Conservation (phyloP, 2,329 filamentous ascomycete species). For the Cladosporium colombiae region DNA sequence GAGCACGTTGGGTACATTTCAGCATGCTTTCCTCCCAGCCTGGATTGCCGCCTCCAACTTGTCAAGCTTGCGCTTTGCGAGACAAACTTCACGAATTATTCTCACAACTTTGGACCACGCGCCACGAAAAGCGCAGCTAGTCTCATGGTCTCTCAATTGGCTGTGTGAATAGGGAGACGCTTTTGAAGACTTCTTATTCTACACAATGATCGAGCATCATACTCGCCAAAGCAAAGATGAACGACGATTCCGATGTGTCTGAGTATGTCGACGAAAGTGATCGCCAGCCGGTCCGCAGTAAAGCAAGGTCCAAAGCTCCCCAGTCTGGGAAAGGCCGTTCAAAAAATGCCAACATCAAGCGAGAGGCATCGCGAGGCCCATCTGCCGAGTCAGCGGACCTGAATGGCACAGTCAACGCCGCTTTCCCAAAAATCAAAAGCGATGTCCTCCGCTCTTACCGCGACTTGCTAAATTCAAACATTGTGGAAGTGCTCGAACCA, state of each 20-base stretch:
- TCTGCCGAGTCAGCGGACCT: background rate
- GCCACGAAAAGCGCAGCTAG: background rate
- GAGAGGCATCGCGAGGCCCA: background rate
- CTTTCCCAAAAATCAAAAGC: background rate
- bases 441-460: conserved; percentile 41
- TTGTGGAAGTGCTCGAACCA: conserved; percentile 46
- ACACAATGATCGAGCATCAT: background rate
- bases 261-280: conserved; percentile 8
- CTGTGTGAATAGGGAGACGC: background rate
- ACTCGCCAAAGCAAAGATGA: conserved; percentile 1
- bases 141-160: background rate
- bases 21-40: background rate
- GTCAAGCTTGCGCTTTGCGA: background rate
- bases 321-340: background rate
- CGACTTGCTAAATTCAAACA: conserved; percentile 57
- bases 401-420: background rate
- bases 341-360: background rate
- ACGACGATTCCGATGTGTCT: conserved; percentile 11
- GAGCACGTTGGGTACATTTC: background rate
- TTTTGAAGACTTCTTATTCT: background rate
- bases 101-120: background rate
- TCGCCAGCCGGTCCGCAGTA: background rate
- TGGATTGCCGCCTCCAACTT: background rate
- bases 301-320: background rate
- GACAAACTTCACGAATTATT: background rate